These are phyloP conservation scores for Paracamarosporium sp. DNA, from an alignment of 2,329 filamentous ascomycete species.

Conservation along the genomic window DNA sequence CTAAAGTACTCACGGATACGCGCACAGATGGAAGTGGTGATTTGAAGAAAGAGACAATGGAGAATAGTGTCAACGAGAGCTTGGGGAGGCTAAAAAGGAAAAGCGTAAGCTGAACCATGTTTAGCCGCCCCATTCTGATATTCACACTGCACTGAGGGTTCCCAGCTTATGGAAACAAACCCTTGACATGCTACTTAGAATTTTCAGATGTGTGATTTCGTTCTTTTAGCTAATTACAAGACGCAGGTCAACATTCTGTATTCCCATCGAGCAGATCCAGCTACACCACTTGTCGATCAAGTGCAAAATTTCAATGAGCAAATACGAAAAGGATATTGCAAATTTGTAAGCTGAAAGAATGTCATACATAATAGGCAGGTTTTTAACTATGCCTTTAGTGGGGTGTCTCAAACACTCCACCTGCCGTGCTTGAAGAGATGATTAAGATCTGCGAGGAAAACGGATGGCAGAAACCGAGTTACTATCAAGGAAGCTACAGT, in stretches of 20 bases:
- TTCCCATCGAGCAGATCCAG: slow-evolving; percentile 15
- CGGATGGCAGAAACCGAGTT: slow-evolving; percentile 14
- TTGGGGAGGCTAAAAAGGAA: slow-evolving; percentile 8
- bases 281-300: slow-evolving; percentile 15
- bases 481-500: slow-evolving; percentile 18
- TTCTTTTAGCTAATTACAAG: not conserved
- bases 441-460: slow-evolving; percentile 16
- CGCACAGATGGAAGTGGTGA: slow-evolving; percentile 17
- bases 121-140: too few relatives aligned
- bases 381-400: slow-evolving; percentile 2
- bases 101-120: not conserved
- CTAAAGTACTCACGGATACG: slow-evolving; percentile 13
- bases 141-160: too few relatives aligned
- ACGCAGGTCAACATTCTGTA: slow-evolving; percentile 13
- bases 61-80: slow-evolving; percentile 8
- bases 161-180: too few relatives aligned
- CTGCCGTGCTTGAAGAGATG: slow-evolving; percentile 9
- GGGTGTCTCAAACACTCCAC: slow-evolving; percentile 15
- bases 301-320: slow-evolving; percentile 15
- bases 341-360: slow-evolving; percentile 2
- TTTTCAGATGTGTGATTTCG: too few relatives aligned
- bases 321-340: slow-evolving; percentile 8
- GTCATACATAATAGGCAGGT: not conserved
- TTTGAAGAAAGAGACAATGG: slow-evolving; percentile 7
- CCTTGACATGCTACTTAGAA: too few relatives aligned